These are phyloP conservation scores for Leccinum pseudoinsigne DNA, from an alignment of 1,284 basidiomycete genomes.

Conservation along the genomic window DNA sequence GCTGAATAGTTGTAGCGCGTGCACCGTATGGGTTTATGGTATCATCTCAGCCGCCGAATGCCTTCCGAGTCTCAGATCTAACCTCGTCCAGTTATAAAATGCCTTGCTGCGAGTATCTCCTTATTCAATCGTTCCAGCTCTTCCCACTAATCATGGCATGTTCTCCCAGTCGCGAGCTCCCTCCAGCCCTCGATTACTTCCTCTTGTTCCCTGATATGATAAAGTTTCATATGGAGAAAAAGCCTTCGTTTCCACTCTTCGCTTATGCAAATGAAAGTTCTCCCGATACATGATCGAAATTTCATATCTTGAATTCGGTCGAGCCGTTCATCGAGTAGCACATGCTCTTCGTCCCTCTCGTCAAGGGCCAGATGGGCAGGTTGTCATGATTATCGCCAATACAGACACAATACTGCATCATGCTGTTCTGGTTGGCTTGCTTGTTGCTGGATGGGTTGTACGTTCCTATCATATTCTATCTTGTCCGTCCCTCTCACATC, in stretches of 20 bases:
- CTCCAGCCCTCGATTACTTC: constrained; percentile 28
- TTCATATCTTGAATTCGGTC: constrained; percentile 32
- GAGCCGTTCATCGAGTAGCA: constrained; percentile 35
- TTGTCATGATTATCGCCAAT: constrained; percentile 37
- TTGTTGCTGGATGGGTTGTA: constrained; percentile 34
- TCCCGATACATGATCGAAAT: constrained; percentile 18
- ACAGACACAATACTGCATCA: constrained; percentile 38
- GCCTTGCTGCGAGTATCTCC: neutral
- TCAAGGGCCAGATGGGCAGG: constrained; percentile 25
- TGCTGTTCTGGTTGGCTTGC: constrained; percentile 29
- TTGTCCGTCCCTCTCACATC: neutral
- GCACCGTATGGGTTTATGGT: neutral
- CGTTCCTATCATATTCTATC: neutral
- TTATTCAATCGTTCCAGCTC: neutral
- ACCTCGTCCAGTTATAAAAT: neutral
- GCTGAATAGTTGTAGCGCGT: neutral
- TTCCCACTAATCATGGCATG: neutral
- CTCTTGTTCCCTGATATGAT: constrained; percentile 27
- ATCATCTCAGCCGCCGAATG: neutral
- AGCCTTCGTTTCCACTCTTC: constrained; percentile 25
- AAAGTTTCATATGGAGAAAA: constrained; percentile 33
- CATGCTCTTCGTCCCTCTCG: constrained; percentile 30
- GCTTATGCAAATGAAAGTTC: constrained; percentile 18
- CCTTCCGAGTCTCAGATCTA: neutral
- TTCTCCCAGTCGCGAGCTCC: neutral